Evolutionary conservation across 305 asterid genomes (phyloP).

Genomic region (Coffea humblotiana): DNA sequence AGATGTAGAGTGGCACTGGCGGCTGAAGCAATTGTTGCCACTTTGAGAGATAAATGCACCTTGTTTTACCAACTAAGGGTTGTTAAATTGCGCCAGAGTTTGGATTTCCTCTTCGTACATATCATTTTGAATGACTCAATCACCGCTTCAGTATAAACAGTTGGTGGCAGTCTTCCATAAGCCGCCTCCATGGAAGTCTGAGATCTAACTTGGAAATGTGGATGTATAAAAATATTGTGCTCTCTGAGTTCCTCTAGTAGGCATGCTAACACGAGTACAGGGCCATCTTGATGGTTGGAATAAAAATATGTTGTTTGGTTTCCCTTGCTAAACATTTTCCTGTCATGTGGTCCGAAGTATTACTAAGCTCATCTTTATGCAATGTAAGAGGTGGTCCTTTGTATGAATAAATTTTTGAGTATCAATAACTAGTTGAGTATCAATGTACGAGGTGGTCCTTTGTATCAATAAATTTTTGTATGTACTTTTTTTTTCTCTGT

Average conservation of each 20-base stretch:
- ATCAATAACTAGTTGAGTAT: background rate
- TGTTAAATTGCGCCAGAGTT: background rate
- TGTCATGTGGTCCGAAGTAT: background rate
- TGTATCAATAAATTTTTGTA: background rate
- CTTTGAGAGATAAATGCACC: background rate
- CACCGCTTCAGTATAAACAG: background rate
- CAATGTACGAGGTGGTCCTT: background rate
- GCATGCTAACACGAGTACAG: background rate
- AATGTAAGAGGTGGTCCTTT: background rate
- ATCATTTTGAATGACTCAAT: background rate
- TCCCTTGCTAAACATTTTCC: background rate
- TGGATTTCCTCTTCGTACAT: background rate
- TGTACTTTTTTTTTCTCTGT: too few relatives aligned
- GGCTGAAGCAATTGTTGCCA: background rate
- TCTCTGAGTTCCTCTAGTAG: background rate
- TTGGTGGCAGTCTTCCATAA: background rate
- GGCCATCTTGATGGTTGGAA: background rate
- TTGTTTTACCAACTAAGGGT: background rate
- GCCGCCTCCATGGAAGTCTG: background rate
- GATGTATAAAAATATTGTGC: background rate
- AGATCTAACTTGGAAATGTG: background rate
- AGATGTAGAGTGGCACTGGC: constrained; percentile 36
- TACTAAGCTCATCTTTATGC: background rate
- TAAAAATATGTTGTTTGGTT: background rate
- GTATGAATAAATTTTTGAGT: background rate